Conservation (phyloP, 1,284 basidiomycete species). For the Ustilago sp. region DNA sequence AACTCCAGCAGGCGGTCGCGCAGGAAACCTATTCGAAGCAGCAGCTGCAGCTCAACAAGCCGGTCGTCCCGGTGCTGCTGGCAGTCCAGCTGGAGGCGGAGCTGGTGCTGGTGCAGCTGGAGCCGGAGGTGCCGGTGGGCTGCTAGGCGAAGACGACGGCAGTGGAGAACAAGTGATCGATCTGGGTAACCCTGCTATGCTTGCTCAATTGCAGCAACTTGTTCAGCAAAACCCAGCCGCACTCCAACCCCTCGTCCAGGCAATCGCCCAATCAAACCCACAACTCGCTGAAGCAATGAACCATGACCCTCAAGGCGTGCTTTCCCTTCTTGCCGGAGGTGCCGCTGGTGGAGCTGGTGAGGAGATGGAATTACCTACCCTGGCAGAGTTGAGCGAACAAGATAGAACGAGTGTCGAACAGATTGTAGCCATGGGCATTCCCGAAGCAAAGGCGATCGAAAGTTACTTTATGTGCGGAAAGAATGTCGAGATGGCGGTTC, state of each 20-base stretch:
- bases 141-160: slow-evolving; percentile 62
- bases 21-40: slow-evolving; percentile 70
- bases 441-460: slow-evolving; percentile 66
- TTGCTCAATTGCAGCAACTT: slow-evolving; percentile 64
- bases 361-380: slow-evolving; percentile 56
- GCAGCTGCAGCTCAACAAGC: slow-evolving; percentile 66
- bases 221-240: slow-evolving; percentile 67
- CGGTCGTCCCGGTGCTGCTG: slow-evolving; percentile 32
- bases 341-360: slow-evolving; percentile 56
- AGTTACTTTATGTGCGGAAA: slow-evolving; percentile 67
- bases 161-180: slow-evolving; percentile 64
- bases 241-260: slow-evolving; percentile 66
- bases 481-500: slow-evolving; percentile 69
- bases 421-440: slow-evolving; percentile 68
- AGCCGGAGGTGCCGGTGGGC: slow-evolving; percentile 32
- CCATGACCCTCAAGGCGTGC: slow-evolving; percentile 65
- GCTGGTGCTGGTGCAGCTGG: slow-evolving; percentile 35
- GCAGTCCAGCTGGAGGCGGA: slow-evolving; percentile 28
- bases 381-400: slow-evolving; percentile 59
- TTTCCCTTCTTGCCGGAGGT: slow-evolving; percentile 60
- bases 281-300: slow-evolving; percentile 66
- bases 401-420: slow-evolving; percentile 62
- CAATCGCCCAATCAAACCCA: slow-evolving; percentile 67
- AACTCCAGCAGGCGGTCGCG: slow-evolving; percentile 46
- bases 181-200: slow-evolving; percentile 67